A percentile compares a stretch with the other conserved stretches of the same genome.
These are phyloP conservation scores for Beauveria asiatica DNA, from an alignment of 2,329 filamentous ascomycete genomes.

Conservation along the genomic window DNA sequence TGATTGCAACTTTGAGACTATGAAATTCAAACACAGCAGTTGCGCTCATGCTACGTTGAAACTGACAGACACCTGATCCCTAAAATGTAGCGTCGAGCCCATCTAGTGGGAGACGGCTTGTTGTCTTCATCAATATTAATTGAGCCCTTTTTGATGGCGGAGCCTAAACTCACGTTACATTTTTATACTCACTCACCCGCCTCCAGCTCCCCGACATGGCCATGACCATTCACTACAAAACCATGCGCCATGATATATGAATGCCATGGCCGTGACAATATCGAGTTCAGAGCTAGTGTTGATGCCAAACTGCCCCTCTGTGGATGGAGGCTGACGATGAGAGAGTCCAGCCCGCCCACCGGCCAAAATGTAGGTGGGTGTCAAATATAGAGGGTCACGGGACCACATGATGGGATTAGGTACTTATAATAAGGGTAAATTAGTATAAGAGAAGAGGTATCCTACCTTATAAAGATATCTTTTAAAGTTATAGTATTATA, in stretches of 20 bases:
- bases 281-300: neutral
- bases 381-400: no score
- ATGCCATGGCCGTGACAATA: neutral
- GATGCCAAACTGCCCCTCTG: neutral
- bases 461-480: no score
- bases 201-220: neutral
- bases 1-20: no score
- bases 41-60: conserved; percentile 5
- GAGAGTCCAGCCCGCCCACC: neutral
- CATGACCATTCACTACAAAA: neutral
- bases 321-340: neutral
- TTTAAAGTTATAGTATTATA: no score
- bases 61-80: neutral
- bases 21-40: neutral
- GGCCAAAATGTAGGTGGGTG: neutral
- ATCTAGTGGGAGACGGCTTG: neutral
- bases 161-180: conserved; percentile 10
- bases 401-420: no score
- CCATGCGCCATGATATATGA: neutral
- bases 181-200: neutral
- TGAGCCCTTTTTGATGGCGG: neutral
- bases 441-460: no score
- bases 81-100: neutral
- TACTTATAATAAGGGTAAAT: no score
- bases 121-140: conserved; percentile 6